These are phyloP conservation scores for Acacia confusa DNA, from an alignment of 306 rosid genomes.

Conservation along the genomic window DNA sequence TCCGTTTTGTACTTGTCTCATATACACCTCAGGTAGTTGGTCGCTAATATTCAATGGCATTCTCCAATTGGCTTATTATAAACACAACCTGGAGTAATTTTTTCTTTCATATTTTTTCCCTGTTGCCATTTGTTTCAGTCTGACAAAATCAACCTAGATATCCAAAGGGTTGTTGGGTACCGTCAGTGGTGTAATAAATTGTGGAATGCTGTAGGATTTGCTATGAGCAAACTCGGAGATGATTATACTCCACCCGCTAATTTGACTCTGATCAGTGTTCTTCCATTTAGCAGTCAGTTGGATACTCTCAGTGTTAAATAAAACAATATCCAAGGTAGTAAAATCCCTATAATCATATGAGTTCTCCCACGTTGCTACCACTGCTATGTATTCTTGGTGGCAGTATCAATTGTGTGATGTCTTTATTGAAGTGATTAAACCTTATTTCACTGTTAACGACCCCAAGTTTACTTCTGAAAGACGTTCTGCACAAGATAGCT, in stretches of 20 bases:
- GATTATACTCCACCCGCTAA: conserved; percentile 60
- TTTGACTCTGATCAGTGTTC: conserved; percentile 52
- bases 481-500: conserved; percentile 69
- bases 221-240: conserved; percentile 94
- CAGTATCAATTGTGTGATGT: conserved; percentile 96
- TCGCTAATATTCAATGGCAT: neutral
- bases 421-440: conserved; percentile 88
- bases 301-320: conserved; percentile 79
- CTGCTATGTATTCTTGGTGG: conserved; percentile 88
- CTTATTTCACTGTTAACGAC: conserved; percentile 72
- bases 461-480: conserved; percentile 59
- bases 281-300: conserved; percentile 94
- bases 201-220: conserved; percentile 94
- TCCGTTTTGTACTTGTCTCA: conserved; percentile 85
- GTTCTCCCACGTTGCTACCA: conserved; percentile 86
- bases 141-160: conserved; percentile 91
- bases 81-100: neutral
- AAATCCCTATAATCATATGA: conserved; percentile 63
- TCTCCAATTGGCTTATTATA: conserved; percentile 5
- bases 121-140: conserved; percentile 57
- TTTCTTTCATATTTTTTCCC: neutral
- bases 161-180: conserved; percentile 93
- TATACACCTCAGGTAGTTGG: conserved; percentile 88
- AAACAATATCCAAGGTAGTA: conserved; percentile 63
- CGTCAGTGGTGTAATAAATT: conserved; percentile 95